Percentiles rank a stretch among this genome's conserved stretches.
phyloP scores from a whole-genome alignment of 139 green algal genomes.

The Volvox reticuliferus region DNA sequence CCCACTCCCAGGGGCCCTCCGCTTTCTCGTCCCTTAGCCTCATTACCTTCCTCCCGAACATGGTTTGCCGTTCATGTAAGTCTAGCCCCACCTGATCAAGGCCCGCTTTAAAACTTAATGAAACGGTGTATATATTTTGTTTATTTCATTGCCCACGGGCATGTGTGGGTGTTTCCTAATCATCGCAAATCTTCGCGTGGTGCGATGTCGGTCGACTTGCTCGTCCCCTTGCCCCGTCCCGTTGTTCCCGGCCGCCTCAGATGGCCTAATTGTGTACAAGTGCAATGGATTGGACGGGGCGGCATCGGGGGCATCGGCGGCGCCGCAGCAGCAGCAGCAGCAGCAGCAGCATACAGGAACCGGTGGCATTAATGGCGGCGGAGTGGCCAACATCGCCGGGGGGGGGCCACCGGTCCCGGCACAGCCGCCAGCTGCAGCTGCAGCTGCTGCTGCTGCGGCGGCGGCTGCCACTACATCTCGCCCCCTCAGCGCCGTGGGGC shows the following conservation, averaged over 20 bases:
- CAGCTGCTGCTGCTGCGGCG: not conserved
- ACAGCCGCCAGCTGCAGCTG: too few relatives aligned
- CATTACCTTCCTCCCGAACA: too few relatives aligned
- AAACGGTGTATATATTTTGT: too few relatives aligned
- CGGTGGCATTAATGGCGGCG: too few relatives aligned
- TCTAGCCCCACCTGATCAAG: not conserved
- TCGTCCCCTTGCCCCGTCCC: not conserved
- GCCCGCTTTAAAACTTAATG: not conserved
- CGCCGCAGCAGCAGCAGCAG: not conserved
- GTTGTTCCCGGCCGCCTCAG: not conserved
- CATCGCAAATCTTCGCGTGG: not conserved
- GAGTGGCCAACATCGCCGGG: too few relatives aligned
- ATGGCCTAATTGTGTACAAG: conserved; percentile 32
- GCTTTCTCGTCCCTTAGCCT: too few relatives aligned
- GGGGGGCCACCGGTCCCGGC: too few relatives aligned
- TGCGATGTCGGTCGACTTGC: not conserved
- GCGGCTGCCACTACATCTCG: not conserved
- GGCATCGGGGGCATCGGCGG: not conserved
- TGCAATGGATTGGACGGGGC: conserved; percentile 22
- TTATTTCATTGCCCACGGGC: too few relatives aligned
- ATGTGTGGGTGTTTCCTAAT: not conserved
- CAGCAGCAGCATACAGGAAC: not conserved
- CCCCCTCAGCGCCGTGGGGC: not conserved
- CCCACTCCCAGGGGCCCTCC: too few relatives aligned
- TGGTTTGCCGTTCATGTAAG: too few relatives aligned